Evolutionary conservation across 495 filamentous ascomycete species (phyloP), one percentile per base, ranked within the genome.

Genomic region (Lasiosphaeria ovina): DNA sequence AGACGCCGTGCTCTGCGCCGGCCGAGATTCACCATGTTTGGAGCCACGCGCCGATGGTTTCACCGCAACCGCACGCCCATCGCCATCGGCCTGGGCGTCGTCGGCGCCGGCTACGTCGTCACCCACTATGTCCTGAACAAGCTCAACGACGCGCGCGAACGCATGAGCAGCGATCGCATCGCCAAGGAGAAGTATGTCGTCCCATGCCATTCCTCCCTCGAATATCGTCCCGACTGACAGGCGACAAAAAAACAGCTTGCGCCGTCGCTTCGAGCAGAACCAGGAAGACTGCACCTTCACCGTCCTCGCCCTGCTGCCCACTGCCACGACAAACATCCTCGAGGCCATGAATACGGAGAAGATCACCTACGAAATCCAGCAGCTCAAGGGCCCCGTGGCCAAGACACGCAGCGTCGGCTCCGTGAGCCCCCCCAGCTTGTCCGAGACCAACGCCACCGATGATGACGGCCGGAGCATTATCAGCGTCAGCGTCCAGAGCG

Each of bases 231-330:
- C 24, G 24, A 24, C 24, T 24, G 24, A 24, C 24, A 24, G 24
- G 24, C 24, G 24, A 24, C 24, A 24, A 24, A 24, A 24, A 24
- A 24, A 24, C 24, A 24, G 24, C 75, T 81, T 98, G 63, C 90
- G 92, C 51, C 89, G 94, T 57, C 88, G 94, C 64, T 98, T 98
- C 78, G 90, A 97, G 72, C 94, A 98, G 72, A 98, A 98, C 69
- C 94, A 98, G 66, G 93, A 96, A 71, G 95, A 98, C 74, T 98
- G 94, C 74, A 96, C 92, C 51, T 96, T 91, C 72, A 98, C 94
- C n/a, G 91, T 98, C 32, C 87, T 97, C 14, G 94, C 91, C n/a
- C 81, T 98, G 55, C 81, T 98, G 10, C 95, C 95, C 2, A 94
- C 92, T 36, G 90, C 91, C 5, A 91, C 91, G 7, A 85, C 93